phyloP scores from a whole-genome alignment of 2,329 filamentous ascomycete genomes.

The Pseudogymnoascus sp. region DNA sequence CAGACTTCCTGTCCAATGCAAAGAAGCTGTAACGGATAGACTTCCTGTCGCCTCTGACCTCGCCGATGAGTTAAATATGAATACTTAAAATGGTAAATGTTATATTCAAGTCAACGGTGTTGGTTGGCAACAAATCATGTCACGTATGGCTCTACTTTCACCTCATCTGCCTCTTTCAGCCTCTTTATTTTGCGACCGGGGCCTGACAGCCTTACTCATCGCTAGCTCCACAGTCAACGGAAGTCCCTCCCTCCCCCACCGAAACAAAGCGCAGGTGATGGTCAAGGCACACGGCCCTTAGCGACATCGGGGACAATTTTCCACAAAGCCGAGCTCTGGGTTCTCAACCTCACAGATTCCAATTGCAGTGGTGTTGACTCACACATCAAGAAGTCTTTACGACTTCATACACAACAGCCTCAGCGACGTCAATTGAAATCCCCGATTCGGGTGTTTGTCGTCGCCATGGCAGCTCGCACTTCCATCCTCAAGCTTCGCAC shows the following conservation, averaged over 20 bases:
- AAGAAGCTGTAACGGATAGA: neutral
- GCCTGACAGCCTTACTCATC: constrained; percentile 5
- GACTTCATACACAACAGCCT: neutral
- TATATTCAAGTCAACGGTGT: neutral
- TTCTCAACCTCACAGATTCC: constrained; percentile 4
- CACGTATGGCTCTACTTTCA: neutral
- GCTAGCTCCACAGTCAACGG: constrained; percentile 1
- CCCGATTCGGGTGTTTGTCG: neutral
- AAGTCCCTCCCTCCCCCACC: neutral
- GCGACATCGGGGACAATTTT: constrained; percentile 8
- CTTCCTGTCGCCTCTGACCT: neutral
- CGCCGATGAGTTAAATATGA: neutral
- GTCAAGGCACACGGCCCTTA: constrained; percentile 7
- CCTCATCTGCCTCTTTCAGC: neutral
- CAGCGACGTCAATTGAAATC: constrained; percentile 10
- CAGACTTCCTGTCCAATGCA: neutral
- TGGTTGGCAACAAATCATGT: neutral
- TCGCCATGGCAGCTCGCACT: constrained; percentile 27
- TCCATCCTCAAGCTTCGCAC: constrained; percentile 23
- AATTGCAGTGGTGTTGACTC: constrained; percentile 7
- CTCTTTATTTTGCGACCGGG: constrained; percentile 7
- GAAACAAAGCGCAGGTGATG: neutral
- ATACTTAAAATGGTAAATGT: neutral
- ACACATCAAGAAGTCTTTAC: constrained; percentile 5
- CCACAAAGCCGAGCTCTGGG: constrained; percentile 1